Evolutionary conservation across 2,329 filamentous ascomycete genomes (phyloP), one percentile per base, ranked within the genome.

Genomic region (Botrytis aclada): DNA sequence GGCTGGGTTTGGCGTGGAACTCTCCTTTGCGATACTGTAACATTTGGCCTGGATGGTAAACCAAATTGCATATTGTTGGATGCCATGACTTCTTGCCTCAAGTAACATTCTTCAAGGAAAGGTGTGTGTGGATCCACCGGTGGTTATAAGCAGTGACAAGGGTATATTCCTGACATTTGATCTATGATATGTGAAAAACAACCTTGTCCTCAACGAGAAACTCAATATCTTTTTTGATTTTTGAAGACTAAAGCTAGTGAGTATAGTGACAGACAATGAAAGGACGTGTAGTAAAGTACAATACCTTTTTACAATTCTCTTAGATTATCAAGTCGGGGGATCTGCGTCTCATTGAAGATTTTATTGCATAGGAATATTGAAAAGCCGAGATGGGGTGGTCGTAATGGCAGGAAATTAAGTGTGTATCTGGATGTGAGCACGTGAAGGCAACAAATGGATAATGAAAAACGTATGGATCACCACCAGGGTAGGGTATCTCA

Each of bases 1-100:
- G 67, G 73, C 60, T 74, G 77, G 47, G 75, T 75, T 56, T 78
- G 78, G 73, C 74, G 73, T 61, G 76, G 76, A 43, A 77, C 64
- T 70, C 78, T 80, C 74, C 78, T 79, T 25, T 79, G 76, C 72
- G 81, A 78, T 76, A 79, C 76, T 69, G 80, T 79, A 65, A 85
- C 83, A 54, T 80, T 80, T 76, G 84, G 82, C 74, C 83, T 81
- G 73, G 81, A 77, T 20, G 83, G 83, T 67, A 84, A 80, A 73
- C 84, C 83, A 76, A 82, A 83, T 72, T 81, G 82, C 74, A 79
- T 80, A 78, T 81, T 82, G 72, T 82, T 79, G 78, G 84, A 83
- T 80, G 84, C 83, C 84, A 86, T 86, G 75, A 73, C 83, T 74
- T 73, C 78, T 78, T 72, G 74, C 69, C 72, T 76, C 75, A 70